Evolutionary conservation across 179 eudicot species (phyloP), one percentile per base, ranked within the genome.

Genomic region (Silene coronaria): DNA sequence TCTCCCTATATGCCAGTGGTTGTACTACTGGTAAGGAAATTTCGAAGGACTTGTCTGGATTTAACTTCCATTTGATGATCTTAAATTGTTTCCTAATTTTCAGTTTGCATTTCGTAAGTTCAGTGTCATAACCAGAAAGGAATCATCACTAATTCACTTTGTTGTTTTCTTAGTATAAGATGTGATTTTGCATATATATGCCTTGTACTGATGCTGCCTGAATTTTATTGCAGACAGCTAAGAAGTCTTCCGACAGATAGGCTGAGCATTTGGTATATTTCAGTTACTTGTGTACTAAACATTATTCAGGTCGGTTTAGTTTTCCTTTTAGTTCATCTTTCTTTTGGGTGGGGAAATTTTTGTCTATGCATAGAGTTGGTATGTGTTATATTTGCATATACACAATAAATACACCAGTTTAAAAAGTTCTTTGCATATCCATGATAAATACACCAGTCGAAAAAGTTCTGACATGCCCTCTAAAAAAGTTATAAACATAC

Each of bases 231-330:
- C 48, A 79, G 74, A 32, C 91, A 94, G 97, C 97, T 97, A 53
- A 90, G 86, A 88, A 89, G 89, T 87, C 83, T 88, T 63, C 88
- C 97, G 28, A 86, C 92, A n/a, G 94, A 89, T 75, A 92, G 82
- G 86, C 92, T 94, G 70, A 85, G 91, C 79, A 48, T 82, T 63
- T 82, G 78, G 32, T 92, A 90, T 65, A 62, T 89, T 73, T 75
- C 89, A 71, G 86, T 90, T 32, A 94, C 90, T 70, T 82, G 87
- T 74, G 88, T 75, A 61, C 72, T 92, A 45, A 92, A 92, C 82
- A 70, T 84, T 66, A 82, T 89, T 75, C 98, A 94, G 94, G 98
- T 94, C 36, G 73, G 59, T 60, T 71, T 36, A 8, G 2, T 21
- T 71, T 21, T 55, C 14, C 60, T 17, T 13, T 36, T 45, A 4